Evolutionary conservation across 2,329 filamentous ascomycete genomes (phyloP), one percentile per base, ranked within the genome.

Genomic region (Nemania sp.): DNA sequence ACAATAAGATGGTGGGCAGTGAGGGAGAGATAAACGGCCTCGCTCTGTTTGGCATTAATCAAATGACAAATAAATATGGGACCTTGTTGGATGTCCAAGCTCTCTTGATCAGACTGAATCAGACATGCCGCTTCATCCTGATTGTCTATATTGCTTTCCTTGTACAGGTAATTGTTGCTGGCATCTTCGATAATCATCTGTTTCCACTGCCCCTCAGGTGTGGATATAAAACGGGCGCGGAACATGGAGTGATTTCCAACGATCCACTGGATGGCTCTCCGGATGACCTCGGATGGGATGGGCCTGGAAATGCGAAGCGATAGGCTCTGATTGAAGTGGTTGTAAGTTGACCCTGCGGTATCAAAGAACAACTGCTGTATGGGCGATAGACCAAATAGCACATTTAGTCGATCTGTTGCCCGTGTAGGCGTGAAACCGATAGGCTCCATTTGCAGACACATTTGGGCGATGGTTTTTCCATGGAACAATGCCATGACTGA

Each of bases 321-420:
- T 11, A 42, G 3, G 15, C 39, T 58, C n/a, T 56, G 52, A 24
- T 56, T 56, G 33, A 56, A 58, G 17, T 55, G 76, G 20, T 72
- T 72, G 15, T 73, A 64, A 3, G 69, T 70, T 1, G 71, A 61
- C 0, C 60, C 56, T 6, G 49, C 41, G 5, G 49, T 36, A 44
- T 70, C 51, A 51, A 78, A 75, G 51, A 75, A 76, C 30, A 77
- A 64, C 15, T 69, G 64, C 50, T 79, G 77, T 19, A 78, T 73
- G 0, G 77, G 77, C 0, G 75, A 75, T 1, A 79, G 60, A 0
- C 64, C 62, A 48, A 77, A 79, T 0, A 62, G 62, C 1, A 24
- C 15, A 11, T 46, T 44, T 8, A 33, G 19, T 12, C 6, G 17
- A 26, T 55, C 52, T 5, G 22, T 4, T 7, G 30, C n/a, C 11